Evolutionary conservation across 1,139 yeast genomes (phyloP).

Genomic region (Suhomyces chickasaworum): DNA sequence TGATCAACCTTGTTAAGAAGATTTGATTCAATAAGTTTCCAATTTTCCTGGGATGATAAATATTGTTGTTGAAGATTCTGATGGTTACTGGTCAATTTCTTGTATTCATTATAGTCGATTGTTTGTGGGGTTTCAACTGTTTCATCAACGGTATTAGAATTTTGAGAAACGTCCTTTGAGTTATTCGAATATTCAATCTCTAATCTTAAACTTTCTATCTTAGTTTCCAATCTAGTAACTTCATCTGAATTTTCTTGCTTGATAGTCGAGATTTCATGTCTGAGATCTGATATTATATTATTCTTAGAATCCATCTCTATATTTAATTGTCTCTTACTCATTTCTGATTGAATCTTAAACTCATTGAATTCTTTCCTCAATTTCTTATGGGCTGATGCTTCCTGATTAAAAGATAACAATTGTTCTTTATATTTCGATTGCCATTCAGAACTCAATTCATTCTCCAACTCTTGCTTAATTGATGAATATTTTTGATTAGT

Average conservation of each 20-base stretch:
- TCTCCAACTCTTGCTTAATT: constrained; percentile 23
- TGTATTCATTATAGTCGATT: constrained; percentile 37
- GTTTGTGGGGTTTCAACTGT: constrained; percentile 17
- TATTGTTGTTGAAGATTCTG: constrained; percentile 68
- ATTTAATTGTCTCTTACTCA: constrained; percentile 40
- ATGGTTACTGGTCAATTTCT: constrained; percentile 42
- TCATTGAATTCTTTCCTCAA: constrained; percentile 40
- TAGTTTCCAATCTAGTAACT: constrained; percentile 50
- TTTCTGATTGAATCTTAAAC: constrained; percentile 41
- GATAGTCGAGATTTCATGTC: constrained; percentile 27
- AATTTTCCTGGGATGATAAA: constrained; percentile 63
- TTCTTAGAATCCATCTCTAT: constrained; percentile 38
- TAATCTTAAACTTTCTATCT: constrained; percentile 44
- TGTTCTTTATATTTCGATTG: constrained; percentile 44
- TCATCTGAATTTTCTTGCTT: constrained; percentile 48
- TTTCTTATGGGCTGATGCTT: constrained; percentile 30
- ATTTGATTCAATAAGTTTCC: constrained; percentile 63
- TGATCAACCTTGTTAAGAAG: constrained; percentile 49
- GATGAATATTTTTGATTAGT: constrained; percentile 18
- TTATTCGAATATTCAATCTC: constrained; percentile 26
- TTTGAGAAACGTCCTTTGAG: not conserved
- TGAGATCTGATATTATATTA: constrained; percentile 27
- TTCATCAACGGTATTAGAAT: constrained; percentile 10
- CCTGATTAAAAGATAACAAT: constrained; percentile 36
- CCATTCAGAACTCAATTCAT: constrained; percentile 30